Base-by-base conservation (phyloP, 1,139 yeast species). In the Nadsonia commutata region DNA sequence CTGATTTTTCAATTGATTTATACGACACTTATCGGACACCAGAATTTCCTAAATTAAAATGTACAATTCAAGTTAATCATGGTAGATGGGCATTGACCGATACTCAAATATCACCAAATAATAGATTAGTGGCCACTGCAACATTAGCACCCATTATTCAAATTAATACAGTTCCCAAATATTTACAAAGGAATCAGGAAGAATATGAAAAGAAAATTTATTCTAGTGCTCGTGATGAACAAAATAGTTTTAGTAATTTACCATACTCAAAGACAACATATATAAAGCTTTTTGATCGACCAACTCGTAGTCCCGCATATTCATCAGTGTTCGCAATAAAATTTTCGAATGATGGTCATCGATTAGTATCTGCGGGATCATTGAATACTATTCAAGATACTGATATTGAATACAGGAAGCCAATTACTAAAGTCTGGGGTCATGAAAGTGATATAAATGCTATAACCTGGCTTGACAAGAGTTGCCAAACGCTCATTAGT, bases 401-500 rank as follows among this genome's bases (percentile, higher is more conserved):
- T 31, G 36, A 39, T 20, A 39, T 21, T 21, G 33, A 27, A 16
- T 27, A 27, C n/a, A 16, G n/a, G 8, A 17, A 17, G 8, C 36
- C 19, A 21, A 21, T 20, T 21, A 37, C 45, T 3, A 40, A 31
- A 18, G 42, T 48, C 19, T 41, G 47, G 31, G 37, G 48, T 3
- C 47, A 43, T 33, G 48, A 48, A n/a, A 41, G 45, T 7, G 51
- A 49, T 22, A 45, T 43, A 16, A 39, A 46, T 21, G 31, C 42
- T 31, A 36, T 39, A 17, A 41, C 39, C 23, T 18, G 37, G 39
- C 17, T 49, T 22, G 45, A 31, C 3, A 93, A 85, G 0, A 67
- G 72, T 56, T 88, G 86, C 2, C 78, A 80, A 52, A 70, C 78
- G 20, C 69, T 84, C 36, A 71, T 83, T 5, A 78, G 88, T 40